phyloP scores from a whole-genome alignment of 1,139 yeast genomes.

The Wickerhamiella infanticola region DNA sequence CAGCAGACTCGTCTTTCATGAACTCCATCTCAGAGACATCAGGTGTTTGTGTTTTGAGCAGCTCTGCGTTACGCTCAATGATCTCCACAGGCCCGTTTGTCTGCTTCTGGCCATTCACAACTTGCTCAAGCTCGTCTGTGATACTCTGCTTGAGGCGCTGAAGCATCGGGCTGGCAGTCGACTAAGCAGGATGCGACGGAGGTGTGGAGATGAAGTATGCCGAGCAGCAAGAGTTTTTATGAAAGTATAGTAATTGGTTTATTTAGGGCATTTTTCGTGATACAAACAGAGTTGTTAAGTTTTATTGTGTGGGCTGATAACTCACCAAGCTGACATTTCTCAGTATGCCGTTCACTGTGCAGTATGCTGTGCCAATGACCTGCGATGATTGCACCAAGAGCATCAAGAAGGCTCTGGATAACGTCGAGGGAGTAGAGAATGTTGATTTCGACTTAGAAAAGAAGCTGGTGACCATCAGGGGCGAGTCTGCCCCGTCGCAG shows the following conservation, averaged over 20 bases:
- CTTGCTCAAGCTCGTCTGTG: conserved; percentile 38
- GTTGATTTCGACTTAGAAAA: conserved; percentile 35
- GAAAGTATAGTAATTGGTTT: too few relatives aligned
- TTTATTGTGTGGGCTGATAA: too few relatives aligned
- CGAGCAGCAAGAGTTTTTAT: too few relatives aligned
- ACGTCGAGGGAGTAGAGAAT: conserved; percentile 29
- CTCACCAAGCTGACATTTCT: not conserved
- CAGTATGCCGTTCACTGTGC: conserved; percentile 8
- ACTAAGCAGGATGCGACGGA: too few relatives aligned
- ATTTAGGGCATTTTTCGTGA: too few relatives aligned
- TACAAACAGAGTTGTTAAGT: too few relatives aligned
- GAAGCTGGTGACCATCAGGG: conserved; percentile 49
- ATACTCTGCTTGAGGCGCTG: conserved; percentile 43
- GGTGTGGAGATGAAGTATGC: too few relatives aligned
- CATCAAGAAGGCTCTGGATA: conserved; percentile 37
- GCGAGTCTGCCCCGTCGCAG: conserved; percentile 53
- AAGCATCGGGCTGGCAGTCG: not conserved
- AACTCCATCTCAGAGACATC: conserved; percentile 14
- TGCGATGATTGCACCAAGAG: conserved; percentile 56
- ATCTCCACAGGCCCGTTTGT: conserved; percentile 13
- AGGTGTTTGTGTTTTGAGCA: conserved; percentile 19
- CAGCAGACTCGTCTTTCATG: not conserved
- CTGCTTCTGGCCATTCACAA: conserved; percentile 12
- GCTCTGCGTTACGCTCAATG: conserved; percentile 18
- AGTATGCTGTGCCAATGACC: conserved; percentile 65